These are phyloP conservation scores for Helicocarpus griseus DNA, from an alignment of 2,329 filamentous ascomycete species.

Conservation along the genomic window DNA sequence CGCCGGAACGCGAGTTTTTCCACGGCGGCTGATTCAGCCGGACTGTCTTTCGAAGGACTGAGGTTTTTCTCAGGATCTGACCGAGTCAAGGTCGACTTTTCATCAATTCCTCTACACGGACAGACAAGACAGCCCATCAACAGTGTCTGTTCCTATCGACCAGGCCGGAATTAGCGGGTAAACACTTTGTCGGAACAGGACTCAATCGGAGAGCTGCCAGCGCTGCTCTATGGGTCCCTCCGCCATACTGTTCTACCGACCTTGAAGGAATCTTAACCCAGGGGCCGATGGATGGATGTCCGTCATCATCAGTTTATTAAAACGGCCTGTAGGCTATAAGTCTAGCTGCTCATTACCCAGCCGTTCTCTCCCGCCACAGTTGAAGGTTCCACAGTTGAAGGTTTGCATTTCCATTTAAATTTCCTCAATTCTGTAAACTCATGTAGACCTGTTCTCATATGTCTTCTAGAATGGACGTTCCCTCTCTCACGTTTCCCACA, in stretches of 20 bases:
- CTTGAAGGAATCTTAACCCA: background rate
- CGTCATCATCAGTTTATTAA: slow-evolving; percentile 5
- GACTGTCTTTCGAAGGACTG: too few relatives aligned
- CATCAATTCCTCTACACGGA: too few relatives aligned
- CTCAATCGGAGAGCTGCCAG: background rate
- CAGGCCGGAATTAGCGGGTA: too few relatives aligned
- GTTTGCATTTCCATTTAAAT: background rate
- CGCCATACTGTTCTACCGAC: background rate
- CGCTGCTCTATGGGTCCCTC: background rate
- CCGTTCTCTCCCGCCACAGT: background rate
- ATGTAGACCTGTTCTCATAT: background rate
- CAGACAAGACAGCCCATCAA: too few relatives aligned
- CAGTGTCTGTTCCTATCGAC: too few relatives aligned
- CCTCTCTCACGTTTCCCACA: background rate
- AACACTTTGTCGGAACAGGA: too few relatives aligned
- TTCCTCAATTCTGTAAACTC: too few relatives aligned
- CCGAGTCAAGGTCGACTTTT: too few relatives aligned
- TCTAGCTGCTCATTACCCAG: background rate
- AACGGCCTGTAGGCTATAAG: slow-evolving; percentile 3
- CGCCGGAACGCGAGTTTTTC: background rate
- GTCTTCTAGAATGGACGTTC: background rate
- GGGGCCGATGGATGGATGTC: slow-evolving; percentile 12
- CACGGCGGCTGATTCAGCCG: background rate
- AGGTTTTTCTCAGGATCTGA: too few relatives aligned
- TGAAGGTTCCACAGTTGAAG: background rate